These are phyloP conservation scores for Chrysoporthe puriensis DNA, from an alignment of 2,329 filamentous ascomycete genomes.

Conservation along the genomic window DNA sequence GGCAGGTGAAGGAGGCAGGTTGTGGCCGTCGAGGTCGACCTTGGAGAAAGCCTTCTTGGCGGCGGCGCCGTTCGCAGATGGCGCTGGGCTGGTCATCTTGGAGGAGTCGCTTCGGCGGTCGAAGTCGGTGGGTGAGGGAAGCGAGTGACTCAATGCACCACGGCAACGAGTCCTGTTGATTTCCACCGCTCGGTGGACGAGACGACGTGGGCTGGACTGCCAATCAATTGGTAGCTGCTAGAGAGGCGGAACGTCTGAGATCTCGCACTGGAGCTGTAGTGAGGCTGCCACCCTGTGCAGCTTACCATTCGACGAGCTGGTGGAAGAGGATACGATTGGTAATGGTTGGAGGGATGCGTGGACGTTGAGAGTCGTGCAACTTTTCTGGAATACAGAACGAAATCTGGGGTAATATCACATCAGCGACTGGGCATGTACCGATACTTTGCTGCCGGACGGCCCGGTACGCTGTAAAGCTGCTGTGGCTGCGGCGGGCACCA, in stretches of 20 bases:
- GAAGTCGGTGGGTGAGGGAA: background rate
- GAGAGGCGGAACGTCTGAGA: background rate
- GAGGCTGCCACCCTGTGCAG: background rate
- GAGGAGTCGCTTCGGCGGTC: background rate
- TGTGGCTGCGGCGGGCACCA: background rate
- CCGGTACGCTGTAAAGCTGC: background rate
- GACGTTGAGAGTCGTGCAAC: background rate
- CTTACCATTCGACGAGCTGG: background rate
- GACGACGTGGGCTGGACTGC: background rate
- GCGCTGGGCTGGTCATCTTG: slow-evolving; percentile 23
- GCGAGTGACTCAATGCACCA: background rate
- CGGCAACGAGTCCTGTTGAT: background rate
- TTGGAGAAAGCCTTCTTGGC: slow-evolving; percentile 54
- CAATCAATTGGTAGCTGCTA: background rate
- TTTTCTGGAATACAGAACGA: slow-evolving; percentile 5
- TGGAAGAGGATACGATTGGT: background rate
- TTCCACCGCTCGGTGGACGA: background rate
- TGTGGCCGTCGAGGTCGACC: slow-evolving; percentile 80
- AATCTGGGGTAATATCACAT: slow-evolving; percentile 5
- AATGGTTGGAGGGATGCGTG: background rate
- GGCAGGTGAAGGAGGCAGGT: slow-evolving; percentile 87
- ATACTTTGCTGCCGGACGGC: slow-evolving; percentile 5
- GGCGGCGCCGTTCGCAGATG: slow-evolving; percentile 14
- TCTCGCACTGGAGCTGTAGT: background rate
- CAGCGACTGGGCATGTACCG: background rate